These are phyloP conservation scores for Cyphellophora europaea DNA, from an alignment of 2,329 filamentous ascomycete genomes.

Conservation along the genomic window DNA sequence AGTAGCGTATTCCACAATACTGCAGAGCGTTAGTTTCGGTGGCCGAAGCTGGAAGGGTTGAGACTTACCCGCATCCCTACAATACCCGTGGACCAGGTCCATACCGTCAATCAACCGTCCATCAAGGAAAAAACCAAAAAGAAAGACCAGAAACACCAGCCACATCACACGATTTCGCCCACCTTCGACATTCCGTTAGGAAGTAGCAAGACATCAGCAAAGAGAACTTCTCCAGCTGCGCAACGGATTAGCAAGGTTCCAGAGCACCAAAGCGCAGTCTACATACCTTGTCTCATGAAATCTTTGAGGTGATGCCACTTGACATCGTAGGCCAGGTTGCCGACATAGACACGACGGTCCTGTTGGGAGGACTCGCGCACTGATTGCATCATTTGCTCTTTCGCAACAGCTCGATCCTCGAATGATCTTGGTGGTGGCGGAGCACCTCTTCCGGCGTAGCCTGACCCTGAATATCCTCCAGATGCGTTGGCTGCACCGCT, in stretches of 20 bases:
- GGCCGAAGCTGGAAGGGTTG: constrained; percentile 2
- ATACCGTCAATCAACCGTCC: constrained; percentile 99
- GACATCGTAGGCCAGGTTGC: constrained; percentile 97
- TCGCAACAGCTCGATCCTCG: constrained; percentile 73
- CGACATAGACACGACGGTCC: constrained; percentile 98
- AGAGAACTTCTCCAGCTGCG: constrained; percentile 95
- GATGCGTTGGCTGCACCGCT: constrained; percentile 54
- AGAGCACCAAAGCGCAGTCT: constrained; percentile 4
- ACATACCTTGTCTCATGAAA: constrained; percentile 94
- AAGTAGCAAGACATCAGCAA: constrained; percentile 98
- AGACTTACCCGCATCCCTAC: constrained; percentile 99
- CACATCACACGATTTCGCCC: constrained; percentile 86
- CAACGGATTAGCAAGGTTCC: constrained; percentile 24
- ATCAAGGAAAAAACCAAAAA: constrained; percentile 50
- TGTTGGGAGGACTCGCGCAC: constrained; percentile 93
- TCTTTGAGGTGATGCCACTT: constrained; percentile 99
- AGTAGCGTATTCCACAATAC: constrained; percentile 99
- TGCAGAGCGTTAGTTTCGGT: too few relatives aligned
- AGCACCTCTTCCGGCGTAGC: constrained; percentile 47
- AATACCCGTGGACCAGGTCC: constrained; percentile 75
- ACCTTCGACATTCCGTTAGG: constrained; percentile 99
- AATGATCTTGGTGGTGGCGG: constrained; percentile 61
- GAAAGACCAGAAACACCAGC: constrained; percentile 67
- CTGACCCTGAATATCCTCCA: constrained; percentile 60
- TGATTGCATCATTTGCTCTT: constrained; percentile 93